Base-by-base conservation (phyloP, 345 rosid genomes). In the Eucalyptus coolabah region DNA sequence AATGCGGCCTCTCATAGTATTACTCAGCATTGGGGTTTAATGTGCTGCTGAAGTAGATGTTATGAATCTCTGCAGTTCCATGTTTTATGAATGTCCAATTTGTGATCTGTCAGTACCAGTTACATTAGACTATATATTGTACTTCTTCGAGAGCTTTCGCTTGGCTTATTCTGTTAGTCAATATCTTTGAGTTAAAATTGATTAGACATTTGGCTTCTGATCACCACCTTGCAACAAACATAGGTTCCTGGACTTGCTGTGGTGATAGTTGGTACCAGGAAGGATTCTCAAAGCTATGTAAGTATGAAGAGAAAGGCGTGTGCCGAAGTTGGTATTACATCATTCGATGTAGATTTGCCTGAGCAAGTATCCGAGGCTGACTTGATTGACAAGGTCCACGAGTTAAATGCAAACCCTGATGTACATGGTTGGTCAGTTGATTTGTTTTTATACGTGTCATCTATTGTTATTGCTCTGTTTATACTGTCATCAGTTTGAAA, bases 211-310 rank as follows among this genome's bases (percentile, higher is more conserved):
- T 77, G 85, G 85, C 85, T 77, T 77, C 17, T 77, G 85, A 40
- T 77, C 85, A 77, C 47, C 47, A 21, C 30, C 47, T 77, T 77
- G 85, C 85, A 21, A 77, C 14, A 8, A 40, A 77, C 45, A 11
- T 67, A 98, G 99, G 99, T 96, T 63, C 99, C 99, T 49, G 99
- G 99, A 69, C 90, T 98, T 89, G 99, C 98, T 10, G 98, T 98
- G 28, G 97, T 96, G 87, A 95, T 98, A 65, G 98, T 96, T 42
- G 99, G 99, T 44, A 51, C 32, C 89, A 93, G 98, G 88, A 97
- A 95, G 91, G 99, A 98, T 91, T 96, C 99, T 72, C 96, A 94
- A 90, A 98, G 97, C 89, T 98, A 96, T 91, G 99, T 98, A 86
- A 94, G 88, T 60, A 98, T 95, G 96, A 98, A 98, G 93, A 95